phyloP scores from a whole-genome alignment of 164 flowering plant genomes.

The Tetrastigma voinierianum region DNA sequence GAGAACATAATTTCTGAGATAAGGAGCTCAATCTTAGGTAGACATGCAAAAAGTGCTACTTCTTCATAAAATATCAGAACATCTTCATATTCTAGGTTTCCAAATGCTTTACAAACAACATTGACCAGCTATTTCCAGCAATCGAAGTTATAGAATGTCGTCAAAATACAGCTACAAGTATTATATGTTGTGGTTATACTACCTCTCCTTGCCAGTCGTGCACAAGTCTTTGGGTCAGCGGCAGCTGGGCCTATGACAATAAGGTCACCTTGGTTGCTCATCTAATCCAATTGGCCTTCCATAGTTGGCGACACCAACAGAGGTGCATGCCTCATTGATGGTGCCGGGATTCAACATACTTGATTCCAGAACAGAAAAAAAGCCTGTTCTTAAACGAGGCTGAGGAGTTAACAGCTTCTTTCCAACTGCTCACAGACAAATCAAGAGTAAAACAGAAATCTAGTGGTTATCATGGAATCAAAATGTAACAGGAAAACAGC shows the following conservation, averaged over 20 bases:
- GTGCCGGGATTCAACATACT: conserved; percentile 36
- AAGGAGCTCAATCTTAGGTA: no score
- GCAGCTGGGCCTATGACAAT: conserved; percentile 88
- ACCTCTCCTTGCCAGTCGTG: conserved; percentile 99
- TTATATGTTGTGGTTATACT: conserved; percentile 11
- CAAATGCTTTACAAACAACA: background rate
- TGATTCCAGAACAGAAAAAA: conserved; percentile 73
- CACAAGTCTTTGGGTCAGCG: conserved; percentile 82
- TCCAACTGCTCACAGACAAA: conserved; percentile 41
- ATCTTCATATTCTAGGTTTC: background rate
- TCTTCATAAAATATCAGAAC: background rate
- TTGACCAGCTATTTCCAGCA: background rate
- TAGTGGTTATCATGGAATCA: background rate
- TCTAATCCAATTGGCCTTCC: conserved; percentile 78
- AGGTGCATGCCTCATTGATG: conserved; percentile 82
- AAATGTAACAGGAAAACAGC: background rate
- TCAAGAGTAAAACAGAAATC: background rate
- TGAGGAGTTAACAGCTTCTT: conserved; percentile 88
- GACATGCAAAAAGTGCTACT: background rate
- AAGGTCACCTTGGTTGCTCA: conserved; percentile 74
- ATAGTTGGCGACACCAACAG: conserved; percentile 85
- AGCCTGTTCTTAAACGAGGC: conserved; percentile 85
- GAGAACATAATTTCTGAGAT: background rate
- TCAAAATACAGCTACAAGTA: background rate
- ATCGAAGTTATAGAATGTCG: background rate